Evolutionary conservation across 257 asterid genomes (phyloP).

Genomic region (Solanum chaucha): DNA sequence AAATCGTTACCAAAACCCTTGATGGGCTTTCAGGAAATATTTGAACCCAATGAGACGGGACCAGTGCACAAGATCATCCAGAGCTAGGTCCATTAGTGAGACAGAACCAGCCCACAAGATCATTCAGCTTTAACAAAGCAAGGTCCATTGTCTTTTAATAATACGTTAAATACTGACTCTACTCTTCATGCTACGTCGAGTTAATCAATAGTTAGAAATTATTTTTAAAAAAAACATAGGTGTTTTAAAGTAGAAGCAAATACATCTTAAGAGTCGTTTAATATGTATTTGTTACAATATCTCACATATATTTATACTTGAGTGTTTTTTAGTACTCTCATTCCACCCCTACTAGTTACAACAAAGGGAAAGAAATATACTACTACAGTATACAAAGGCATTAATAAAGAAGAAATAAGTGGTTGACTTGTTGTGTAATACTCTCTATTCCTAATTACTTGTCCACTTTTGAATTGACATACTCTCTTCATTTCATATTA

Average conservation of each 20-base stretch:
- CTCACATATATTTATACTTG: background rate
- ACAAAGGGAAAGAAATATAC: background rate
- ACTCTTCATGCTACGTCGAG: no score
- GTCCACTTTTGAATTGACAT: no score
- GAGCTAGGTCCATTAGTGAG: background rate
- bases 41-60: background rate
- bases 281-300: background rate
- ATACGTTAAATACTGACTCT: background rate
- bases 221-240: background rate
- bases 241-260: background rate
- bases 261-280: background rate
- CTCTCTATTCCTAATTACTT: no score
- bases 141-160: background rate
- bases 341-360: background rate
- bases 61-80: background rate
- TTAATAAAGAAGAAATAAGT: background rate
- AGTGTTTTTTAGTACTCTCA: background rate
- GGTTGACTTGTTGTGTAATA: background rate
- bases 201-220: no score
- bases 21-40: background rate
- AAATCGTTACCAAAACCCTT: background rate
- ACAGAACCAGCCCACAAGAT: background rate
- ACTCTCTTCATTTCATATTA: no score
- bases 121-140: background rate
- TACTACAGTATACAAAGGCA: background rate